These are phyloP conservation scores for Penicillium rolfsii DNA, from an alignment of 2,329 filamentous ascomycete genomes.

Conservation along the genomic window DNA sequence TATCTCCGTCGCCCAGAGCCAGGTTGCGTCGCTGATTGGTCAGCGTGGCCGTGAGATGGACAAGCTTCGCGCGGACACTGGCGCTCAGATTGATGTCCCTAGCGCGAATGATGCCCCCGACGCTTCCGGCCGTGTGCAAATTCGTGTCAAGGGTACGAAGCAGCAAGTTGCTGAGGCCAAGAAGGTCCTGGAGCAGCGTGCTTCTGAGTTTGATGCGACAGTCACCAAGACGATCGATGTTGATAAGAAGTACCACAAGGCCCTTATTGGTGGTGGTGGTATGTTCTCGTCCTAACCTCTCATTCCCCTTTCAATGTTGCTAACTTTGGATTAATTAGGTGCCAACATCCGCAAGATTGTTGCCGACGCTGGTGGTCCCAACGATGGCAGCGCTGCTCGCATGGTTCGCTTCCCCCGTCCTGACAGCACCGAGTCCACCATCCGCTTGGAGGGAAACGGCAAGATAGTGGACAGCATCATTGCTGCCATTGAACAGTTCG, in stretches of 20 bases:
- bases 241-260: conserved; percentile 87
- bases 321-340: conserved; percentile 59
- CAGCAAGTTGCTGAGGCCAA: conserved; percentile 87
- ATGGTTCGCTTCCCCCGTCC: conserved; percentile 94
- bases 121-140: conserved; percentile 72
- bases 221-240: conserved; percentile 81
- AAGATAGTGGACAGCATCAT: conserved; percentile 88
- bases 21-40: conserved; percentile 92
- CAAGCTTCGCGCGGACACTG: conserved; percentile 79
- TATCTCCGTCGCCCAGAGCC: conserved; percentile 84
- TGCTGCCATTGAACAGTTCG: conserved; percentile 77
- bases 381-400: conserved; percentile 81
- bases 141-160: conserved; percentile 91
- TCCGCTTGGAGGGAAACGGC: conserved; percentile 84
- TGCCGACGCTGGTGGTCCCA: conserved; percentile 82
- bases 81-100: conserved; percentile 89
- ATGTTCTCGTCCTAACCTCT: conserved; percentile 46
- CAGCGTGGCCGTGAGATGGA: conserved; percentile 90
- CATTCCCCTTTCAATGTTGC: conserved; percentile 21
- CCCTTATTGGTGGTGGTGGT: conserved; percentile 87
- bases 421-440: conserved; percentile 77
- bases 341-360: conserved; percentile 86
- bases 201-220: conserved; percentile 86
- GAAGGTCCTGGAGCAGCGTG: conserved; percentile 85
- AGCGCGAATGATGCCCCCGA: conserved; percentile 72